Evolutionary conservation across 2,329 filamentous ascomycete genomes (phyloP), one percentile per base, ranked within the genome.

Genomic region (Coccinonectria pachysandricola): DNA sequence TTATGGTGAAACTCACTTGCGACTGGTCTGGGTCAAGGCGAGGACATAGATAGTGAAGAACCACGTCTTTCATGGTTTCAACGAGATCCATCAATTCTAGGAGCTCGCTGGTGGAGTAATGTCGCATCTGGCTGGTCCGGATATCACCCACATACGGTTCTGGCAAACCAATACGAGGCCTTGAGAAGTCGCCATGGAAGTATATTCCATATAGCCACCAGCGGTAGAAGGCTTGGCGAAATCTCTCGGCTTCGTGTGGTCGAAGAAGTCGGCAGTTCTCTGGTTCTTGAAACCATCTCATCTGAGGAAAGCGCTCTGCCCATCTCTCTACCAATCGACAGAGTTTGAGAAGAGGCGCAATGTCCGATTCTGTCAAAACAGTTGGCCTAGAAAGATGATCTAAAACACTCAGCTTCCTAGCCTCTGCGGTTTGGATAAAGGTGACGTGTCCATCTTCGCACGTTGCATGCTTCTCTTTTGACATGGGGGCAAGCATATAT

Each of bases 181-280:
- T 46, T 7, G 50, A 55, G 18, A 51, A 48, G 16, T 59, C 57
- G 8, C 59, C 59, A 23, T 72, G 66, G 32, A 71, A 71, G 33
- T 66, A 62, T 17, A 58, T 56, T 6, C 64, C 56, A 35, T 65
- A 72, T 4, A 68, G 52, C 65, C 67, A 70, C 67, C 67, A 73
- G 16, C 56, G 49, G 26, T 67, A 68, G 15, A 72, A 45, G 1
- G 64, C 67, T 34, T 57, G 56, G 5, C 68, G 60, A 26, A 71
- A 54, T 24, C 65, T 58, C n/a, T 46, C 36, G 15, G 53, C 52
- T 39, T 73, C 68, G 14, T 54, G 46, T 0, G 43, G 27, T 6
- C 47, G 46, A 5, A 72, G 52, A 19, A 52, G 54, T 10, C 68
- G 60, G 20, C 62, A 59, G 24, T 62, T 48, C 29, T 62, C 58